These are phyloP conservation scores for Rutstroemia sp. DNA, from an alignment of 2,329 filamentous ascomycete species.

Conservation along the genomic window DNA sequence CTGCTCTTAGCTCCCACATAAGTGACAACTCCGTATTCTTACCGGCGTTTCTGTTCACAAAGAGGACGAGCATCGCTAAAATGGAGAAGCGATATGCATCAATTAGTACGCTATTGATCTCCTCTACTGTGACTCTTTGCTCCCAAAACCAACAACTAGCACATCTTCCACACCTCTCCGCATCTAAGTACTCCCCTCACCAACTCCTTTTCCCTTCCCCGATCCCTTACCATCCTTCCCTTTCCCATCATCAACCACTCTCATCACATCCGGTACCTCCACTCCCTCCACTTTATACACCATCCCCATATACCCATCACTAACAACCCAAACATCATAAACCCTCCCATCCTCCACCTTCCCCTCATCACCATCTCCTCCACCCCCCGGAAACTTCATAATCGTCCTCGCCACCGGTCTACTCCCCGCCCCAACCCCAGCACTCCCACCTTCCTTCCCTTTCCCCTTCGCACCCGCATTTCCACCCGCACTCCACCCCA, in stretches of 20 bases:
- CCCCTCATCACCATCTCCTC: slow-evolving; percentile 19
- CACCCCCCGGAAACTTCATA: slow-evolving; percentile 50
- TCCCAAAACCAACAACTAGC: too few species aligned
- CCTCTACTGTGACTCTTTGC: too few species aligned
- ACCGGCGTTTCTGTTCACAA: too few species aligned
- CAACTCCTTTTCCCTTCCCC: neutral
- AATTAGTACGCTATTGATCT: too few species aligned
- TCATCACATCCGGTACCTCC: slow-evolving; percentile 26
- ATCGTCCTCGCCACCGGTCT: slow-evolving; percentile 47
- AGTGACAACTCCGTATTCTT: too few species aligned
- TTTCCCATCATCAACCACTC: slow-evolving; percentile 16
- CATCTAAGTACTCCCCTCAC: too few species aligned
- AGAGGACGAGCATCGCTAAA: too few species aligned
- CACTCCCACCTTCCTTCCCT: slow-evolving; percentile 27
- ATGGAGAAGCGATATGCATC: too few species aligned
- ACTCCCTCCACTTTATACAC: slow-evolving; percentile 32
- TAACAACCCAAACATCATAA: slow-evolving; percentile 69
- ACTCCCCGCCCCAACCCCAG: slow-evolving; percentile 29
- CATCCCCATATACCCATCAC: slow-evolving; percentile 82
- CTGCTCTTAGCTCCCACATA: too few species aligned
- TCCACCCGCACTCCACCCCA: slow-evolving; percentile 66
- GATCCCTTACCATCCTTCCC: neutral
- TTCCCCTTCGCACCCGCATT: slow-evolving; percentile 70
- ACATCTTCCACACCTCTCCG: too few species aligned
- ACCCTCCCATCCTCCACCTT: slow-evolving; percentile 41